Percentiles rank a stretch among this genome's conserved stretches.
Evolutionary conservation across 2,329 filamentous ascomycete species (phyloP).

Genomic region (Didymella arachidicola): DNA sequence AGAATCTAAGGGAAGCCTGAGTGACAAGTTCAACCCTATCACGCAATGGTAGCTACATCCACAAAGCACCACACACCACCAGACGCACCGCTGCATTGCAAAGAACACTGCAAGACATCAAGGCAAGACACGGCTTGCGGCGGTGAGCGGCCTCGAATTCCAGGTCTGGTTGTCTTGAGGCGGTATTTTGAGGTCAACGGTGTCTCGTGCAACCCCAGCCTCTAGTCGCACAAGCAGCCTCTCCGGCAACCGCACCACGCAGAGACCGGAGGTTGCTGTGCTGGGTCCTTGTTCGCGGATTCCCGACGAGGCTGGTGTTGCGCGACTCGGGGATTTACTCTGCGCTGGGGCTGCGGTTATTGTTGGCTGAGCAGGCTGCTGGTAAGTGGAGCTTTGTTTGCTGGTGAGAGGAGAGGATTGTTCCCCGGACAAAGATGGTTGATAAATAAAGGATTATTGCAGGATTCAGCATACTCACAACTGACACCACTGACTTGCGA

Average conservation of each 20-base stretch:
- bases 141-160: slow-evolving; percentile 2
- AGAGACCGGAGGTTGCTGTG: not conserved
- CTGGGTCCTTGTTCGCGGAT: not conserved
- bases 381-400: not conserved
- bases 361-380: not conserved
- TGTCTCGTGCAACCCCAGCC: slow-evolving; percentile 19
- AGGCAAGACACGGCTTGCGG: not conserved
- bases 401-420: not conserved
- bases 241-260: slow-evolving; percentile 7
- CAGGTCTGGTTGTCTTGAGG: slow-evolving; percentile 5
- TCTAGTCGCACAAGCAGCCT: slow-evolving; percentile 12
- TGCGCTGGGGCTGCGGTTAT: not conserved
- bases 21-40: not conserved
- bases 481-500: not conserved
- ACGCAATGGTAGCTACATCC: too few relatives aligned
- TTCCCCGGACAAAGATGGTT: slow-evolving; percentile 1
- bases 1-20: not conserved
- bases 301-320: slow-evolving; percentile 11
- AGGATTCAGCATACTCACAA: not conserved
- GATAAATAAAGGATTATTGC: not conserved
- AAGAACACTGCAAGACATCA: not conserved
- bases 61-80: not conserved
- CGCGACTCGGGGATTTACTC: not conserved
- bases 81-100: not conserved
- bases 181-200: not conserved